phyloP scores from a whole-genome alignment of 2,329 filamentous ascomycete species.

The Truncatella angustata region DNA sequence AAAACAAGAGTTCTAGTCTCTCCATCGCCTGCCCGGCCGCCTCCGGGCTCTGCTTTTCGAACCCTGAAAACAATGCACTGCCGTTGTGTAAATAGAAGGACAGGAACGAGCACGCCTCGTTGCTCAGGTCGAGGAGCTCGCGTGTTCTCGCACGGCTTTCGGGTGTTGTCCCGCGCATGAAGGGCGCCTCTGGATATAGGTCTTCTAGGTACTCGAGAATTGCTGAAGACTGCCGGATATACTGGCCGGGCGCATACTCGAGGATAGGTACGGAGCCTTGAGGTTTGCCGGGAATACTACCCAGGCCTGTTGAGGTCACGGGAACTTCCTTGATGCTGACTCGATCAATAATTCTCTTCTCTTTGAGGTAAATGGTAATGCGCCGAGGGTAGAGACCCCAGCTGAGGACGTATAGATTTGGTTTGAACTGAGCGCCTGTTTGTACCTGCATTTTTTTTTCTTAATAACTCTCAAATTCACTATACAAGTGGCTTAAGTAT shows the following conservation, averaged over 20 bases:
- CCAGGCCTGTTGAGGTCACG: not conserved
- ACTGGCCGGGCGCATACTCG: not conserved
- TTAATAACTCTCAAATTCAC: too few relatives aligned
- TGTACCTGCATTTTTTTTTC: not conserved
- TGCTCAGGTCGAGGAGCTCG: not conserved
- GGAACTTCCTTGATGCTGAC: not conserved
- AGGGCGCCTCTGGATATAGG: not conserved
- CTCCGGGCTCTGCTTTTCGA: not conserved
- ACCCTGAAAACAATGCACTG: not conserved
- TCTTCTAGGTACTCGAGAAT: not conserved
- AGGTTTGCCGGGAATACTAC: not conserved
- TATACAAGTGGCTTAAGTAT: too few relatives aligned
- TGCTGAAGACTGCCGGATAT: not conserved
- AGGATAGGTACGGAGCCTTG: not conserved
- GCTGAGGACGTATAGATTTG: not conserved
- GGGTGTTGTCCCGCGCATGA: not conserved
- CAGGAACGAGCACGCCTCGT: not conserved
- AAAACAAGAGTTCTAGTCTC: not conserved
- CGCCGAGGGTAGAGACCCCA: not conserved
- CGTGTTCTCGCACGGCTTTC: not conserved
- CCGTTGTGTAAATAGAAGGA: not conserved
- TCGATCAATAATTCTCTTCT: not conserved
- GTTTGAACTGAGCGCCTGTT: not conserved
- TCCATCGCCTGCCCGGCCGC: not conserved
- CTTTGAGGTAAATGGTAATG: not conserved